These are phyloP conservation scores for Saturnispora kantuleensis DNA, from an alignment of 805 yeast species.

Conservation along the genomic window DNA sequence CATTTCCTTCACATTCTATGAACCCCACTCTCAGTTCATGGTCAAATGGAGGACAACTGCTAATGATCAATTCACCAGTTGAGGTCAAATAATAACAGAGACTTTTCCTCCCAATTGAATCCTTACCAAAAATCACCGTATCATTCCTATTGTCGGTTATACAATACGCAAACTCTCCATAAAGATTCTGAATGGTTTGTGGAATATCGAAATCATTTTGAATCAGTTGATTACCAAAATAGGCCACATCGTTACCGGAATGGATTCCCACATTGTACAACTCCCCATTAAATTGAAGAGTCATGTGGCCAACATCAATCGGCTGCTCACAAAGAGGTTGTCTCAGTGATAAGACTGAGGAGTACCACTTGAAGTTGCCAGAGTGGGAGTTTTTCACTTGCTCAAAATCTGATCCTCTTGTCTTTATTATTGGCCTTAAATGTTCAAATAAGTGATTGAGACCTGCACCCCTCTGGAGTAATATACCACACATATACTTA, in stretches of 20 bases:
- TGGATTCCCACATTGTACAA: slow-evolving; percentile 54
- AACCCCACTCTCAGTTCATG: slow-evolving; percentile 24
- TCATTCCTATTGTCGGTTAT: slow-evolving; percentile 34
- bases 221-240: slow-evolving; percentile 27
- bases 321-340: slow-evolving; percentile 79
- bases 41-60: slow-evolving; percentile 36
- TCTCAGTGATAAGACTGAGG: slow-evolving; percentile 75
- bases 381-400: slow-evolving; percentile 14
- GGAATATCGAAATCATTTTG: slow-evolving; percentile 27
- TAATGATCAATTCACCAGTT: slow-evolving; percentile 32
- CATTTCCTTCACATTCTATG: slow-evolving; percentile 47
- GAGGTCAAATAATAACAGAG: slow-evolving; percentile 34
- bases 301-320: slow-evolving; percentile 16
- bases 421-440: slow-evolving; percentile 36
- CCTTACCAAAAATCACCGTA: slow-evolving; percentile 70
- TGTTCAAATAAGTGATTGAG: slow-evolving; percentile 20
- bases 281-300: slow-evolving; percentile 86
- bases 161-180: slow-evolving; percentile 79
- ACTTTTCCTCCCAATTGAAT: slow-evolving; percentile 72
- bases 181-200: slow-evolving; percentile 33
- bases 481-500: slow-evolving; percentile 46
- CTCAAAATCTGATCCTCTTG: slow-evolving; percentile 59
- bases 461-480: slow-evolving; percentile 24
- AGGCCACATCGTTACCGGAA: slow-evolving; percentile 53
- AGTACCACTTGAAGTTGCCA: slow-evolving; percentile 30